Percentiles rank a stretch among this genome's conserved stretches.
Evolutionary conservation across 306 rosid genomes (phyloP).

Genomic region (Notholithocarpus densiflorus): DNA sequence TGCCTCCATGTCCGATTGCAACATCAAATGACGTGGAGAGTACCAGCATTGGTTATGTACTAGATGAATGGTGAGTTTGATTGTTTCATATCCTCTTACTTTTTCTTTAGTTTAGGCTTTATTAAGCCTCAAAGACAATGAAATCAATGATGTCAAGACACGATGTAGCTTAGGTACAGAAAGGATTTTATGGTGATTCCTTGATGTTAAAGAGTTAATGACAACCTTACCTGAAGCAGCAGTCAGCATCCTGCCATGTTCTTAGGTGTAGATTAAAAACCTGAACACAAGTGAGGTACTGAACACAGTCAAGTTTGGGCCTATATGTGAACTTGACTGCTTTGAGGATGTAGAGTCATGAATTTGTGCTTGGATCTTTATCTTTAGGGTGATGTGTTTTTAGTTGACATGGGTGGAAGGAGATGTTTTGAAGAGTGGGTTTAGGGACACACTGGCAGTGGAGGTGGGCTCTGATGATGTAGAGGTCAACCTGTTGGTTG

Average conservation of each 20-base stretch:
- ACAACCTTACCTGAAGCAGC: neutral
- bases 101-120: neutral
- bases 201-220: neutral
- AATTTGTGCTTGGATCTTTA: neutral
- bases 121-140: neutral
- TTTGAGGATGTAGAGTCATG: neutral
- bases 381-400: too few species aligned
- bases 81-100: neutral
- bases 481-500: neutral
- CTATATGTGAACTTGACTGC: neutral
- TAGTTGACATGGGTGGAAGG: neutral
- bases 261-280: neutral
- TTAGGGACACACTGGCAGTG: neutral
- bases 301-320: neutral
- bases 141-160: neutral
- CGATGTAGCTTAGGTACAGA: neutral
- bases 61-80: constrained; percentile 80
- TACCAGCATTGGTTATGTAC: constrained; percentile 60
- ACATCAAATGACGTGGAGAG: constrained; percentile 30
- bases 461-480: neutral
- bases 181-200: neutral
- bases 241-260: neutral
- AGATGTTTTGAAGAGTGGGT: neutral
- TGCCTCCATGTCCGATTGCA: constrained; percentile 37
- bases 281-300: neutral